Percentiles rank a stretch among this genome's conserved stretches.
phyloP scores from a whole-genome alignment of 768 basidiomycete genomes.

The Coprinellus aureogranulatus region DNA sequence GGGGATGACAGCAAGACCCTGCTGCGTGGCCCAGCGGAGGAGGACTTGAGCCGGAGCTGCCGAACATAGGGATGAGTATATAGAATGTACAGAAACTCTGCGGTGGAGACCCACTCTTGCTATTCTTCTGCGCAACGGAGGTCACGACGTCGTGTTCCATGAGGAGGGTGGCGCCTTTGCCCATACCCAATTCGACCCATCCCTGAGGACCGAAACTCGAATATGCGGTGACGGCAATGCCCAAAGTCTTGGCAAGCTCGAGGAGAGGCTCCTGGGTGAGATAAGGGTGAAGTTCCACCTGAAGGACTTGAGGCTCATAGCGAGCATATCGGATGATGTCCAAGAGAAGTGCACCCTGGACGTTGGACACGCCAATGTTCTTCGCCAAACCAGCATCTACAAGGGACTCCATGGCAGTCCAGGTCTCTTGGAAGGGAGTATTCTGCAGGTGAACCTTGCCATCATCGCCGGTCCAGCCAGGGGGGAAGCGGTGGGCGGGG shows the following conservation, averaged over 20 bases:
- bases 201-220: conserved; percentile 21
- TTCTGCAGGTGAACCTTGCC: conserved; percentile 51
- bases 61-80: not conserved
- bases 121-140: conserved; percentile 45
- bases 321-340: conserved; percentile 81
- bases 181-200: conserved; percentile 60
- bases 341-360: conserved; percentile 64
- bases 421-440: conserved; percentile 79
- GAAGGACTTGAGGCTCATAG: conserved; percentile 66
- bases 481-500: conserved; percentile 71
- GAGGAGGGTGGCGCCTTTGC: conserved; percentile 49
- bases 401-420: conserved; percentile 78
- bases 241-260: conserved; percentile 51
- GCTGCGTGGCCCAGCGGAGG: conserved; percentile 78
- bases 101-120: conserved; percentile 33
- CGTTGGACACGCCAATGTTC: conserved; percentile 73
- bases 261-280: conserved; percentile 60
- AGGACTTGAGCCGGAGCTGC: conserved; percentile 61
- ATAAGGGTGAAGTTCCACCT: conserved; percentile 72
- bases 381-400: conserved; percentile 67
- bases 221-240: conserved; percentile 67
- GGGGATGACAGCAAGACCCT: conserved; percentile 71
- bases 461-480: conserved; percentile 79
- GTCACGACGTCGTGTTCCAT: conserved; percentile 47
- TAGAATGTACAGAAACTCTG: not conserved